These are phyloP conservation scores for Blastomyces gilchristii DNA, from an alignment of 2,329 filamentous ascomycete species.

Conservation along the genomic window DNA sequence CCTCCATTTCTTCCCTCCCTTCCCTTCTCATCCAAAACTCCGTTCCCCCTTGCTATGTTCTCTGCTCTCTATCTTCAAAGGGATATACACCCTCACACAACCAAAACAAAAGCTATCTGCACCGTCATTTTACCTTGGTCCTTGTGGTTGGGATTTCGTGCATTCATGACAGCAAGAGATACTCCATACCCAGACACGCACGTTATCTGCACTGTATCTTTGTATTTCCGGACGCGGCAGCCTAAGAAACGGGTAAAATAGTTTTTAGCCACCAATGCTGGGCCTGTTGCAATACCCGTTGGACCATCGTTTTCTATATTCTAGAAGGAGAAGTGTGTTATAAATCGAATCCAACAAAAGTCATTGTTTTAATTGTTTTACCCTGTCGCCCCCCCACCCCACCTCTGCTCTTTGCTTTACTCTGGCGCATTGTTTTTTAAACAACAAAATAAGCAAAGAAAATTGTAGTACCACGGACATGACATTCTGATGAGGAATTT, in stretches of 20 bases:
- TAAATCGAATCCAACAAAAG: neutral
- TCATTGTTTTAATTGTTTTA: neutral
- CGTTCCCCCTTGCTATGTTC: neutral
- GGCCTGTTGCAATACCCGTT: neutral
- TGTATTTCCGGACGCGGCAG: neutral
- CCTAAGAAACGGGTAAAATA: neutral
- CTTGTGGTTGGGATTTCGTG: neutral
- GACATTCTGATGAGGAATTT: neutral
- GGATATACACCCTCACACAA: neutral
- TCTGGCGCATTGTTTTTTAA: neutral
- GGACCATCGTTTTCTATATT: neutral
- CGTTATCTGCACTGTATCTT: neutral
- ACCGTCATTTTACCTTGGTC: neutral
- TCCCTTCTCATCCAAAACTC: neutral
- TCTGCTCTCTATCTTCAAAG: neutral
- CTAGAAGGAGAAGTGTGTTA: neutral
- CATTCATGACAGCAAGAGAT: neutral
- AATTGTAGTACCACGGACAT: neutral
- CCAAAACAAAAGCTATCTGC: too few species aligned
- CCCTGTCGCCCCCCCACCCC: neutral
- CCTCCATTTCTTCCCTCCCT: neutral
- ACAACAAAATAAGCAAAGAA: neutral
- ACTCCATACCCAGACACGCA: neutral
- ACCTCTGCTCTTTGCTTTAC: neutral
- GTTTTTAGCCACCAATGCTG: neutral